These are phyloP conservation scores for Phaffomyces thermotolerans DNA, from an alignment of 805 yeast species.

Conservation along the genomic window DNA sequence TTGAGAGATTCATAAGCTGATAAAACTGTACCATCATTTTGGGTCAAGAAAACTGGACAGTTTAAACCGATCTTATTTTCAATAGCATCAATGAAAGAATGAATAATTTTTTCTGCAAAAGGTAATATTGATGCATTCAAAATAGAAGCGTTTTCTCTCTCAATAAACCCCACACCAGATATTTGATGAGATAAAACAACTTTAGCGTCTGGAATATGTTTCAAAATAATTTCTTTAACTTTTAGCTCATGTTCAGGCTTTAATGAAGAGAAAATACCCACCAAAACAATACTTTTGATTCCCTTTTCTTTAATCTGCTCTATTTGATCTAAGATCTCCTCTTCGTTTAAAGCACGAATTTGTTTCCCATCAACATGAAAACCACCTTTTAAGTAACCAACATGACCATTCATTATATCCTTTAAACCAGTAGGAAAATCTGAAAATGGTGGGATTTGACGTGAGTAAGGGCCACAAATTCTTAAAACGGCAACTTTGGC, in stretches of 20 bases:
- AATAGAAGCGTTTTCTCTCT: slow-evolving; percentile 41
- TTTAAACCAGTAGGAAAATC: slow-evolving; percentile 36
- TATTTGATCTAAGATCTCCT: slow-evolving; percentile 24
- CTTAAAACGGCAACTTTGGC: slow-evolving; percentile 38
- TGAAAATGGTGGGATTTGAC: slow-evolving; percentile 31
- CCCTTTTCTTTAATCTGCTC: slow-evolving; percentile 26
- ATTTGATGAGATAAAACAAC: slow-evolving; percentile 34
- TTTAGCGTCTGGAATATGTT: slow-evolving; percentile 28
- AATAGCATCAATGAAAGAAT: slow-evolving; percentile 30
- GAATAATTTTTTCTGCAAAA: slow-evolving; percentile 36
- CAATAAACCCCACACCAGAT: slow-evolving; percentile 38
- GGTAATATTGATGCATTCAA: slow-evolving; percentile 37
- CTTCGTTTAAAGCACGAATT: slow-evolving; percentile 28
- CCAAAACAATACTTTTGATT: slow-evolving; percentile 31
- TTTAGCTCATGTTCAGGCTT: slow-evolving; percentile 29
- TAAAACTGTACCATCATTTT: slow-evolving; percentile 45
- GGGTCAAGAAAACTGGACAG: slow-evolving; percentile 24
- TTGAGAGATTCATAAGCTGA: slow-evolving; percentile 33
- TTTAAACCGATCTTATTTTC: slow-evolving; percentile 21
- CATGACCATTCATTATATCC: slow-evolving; percentile 29
- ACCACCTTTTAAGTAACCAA: slow-evolving; percentile 33
- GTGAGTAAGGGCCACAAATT: slow-evolving; percentile 36
- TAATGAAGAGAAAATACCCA: slow-evolving; percentile 34
- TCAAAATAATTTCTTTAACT: slow-evolving; percentile 27
- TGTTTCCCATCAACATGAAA: slow-evolving; percentile 34